Base-by-base conservation (phyloP, 768 basidiomycete genomes). In the Boletus reticulatus region DNA sequence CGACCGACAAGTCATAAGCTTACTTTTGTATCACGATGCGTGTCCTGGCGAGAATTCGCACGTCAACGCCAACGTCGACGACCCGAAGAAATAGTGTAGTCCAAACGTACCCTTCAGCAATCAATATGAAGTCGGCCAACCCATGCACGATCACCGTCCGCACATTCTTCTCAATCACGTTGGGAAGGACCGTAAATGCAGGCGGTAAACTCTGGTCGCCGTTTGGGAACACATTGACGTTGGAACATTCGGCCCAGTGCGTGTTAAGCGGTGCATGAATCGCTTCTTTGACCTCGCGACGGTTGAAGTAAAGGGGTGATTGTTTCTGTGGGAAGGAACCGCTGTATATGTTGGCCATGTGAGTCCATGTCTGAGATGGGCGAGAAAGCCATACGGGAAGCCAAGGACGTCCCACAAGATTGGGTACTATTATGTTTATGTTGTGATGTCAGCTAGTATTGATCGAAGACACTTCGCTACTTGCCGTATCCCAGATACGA, bases 401-500 rank as follows among this genome's bases (percentile, higher is more conserved):
- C 88, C 89, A 29, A 90, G 84, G 6, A 89, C 87, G 56, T 90
- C 88, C 88, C 87, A 90, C 13, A 87, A 73, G 41, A 87, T 76
- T 0, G 88, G 89, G 70, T 75, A 88, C 60, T 76, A 12, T 19
- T 12, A n/a, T n/a, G n/a, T 6, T 24, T 8, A n/a, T n/a, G n/a
- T 13, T 7, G 10, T 29, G 6, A 45, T 12, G 34, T 63, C 16
- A 62, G 49, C 27, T 41, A 43, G 43, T 27, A n/a, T 29, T 2
- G 24, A 4, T 1, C 37, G 13, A 24, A 12, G 4, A n/a, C 0
- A 13, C 12, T n/a, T 1, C 5, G 34, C 14, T 17, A 62, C 79
- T 56, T 48, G 73, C 80, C 20, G 82, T 87, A 63, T 89, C 88
- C 70, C 88, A 87, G 52, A 91, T 87, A 22, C 85, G 80, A 65